Evolutionary conservation across 2,329 filamentous ascomycete genomes (phyloP).

Genomic region (Fusarium musae): DNA sequence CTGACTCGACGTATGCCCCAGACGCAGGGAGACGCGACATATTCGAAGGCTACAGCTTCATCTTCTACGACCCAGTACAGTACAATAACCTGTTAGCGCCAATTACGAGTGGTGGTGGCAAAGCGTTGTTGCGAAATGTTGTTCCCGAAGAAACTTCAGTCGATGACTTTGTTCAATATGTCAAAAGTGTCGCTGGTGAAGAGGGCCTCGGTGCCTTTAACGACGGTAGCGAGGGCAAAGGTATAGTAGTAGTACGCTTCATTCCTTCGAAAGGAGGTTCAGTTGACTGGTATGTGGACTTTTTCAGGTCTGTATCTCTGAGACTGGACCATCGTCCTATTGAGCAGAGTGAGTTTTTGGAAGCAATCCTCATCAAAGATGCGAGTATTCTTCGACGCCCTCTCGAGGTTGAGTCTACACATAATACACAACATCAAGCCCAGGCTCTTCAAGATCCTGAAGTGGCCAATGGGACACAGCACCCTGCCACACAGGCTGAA

Average conservation of each 20-base stretch:
- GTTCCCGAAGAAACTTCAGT: conserved; percentile 71
- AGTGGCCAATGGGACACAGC: conserved; percentile 5
- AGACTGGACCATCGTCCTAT: conserved; percentile 84
- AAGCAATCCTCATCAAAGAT: conserved; percentile 86
- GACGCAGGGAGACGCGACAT: conserved; percentile 73
- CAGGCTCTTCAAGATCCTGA: conserved; percentile 6
- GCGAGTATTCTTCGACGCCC: conserved; percentile 76
- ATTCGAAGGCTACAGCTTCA: conserved; percentile 88
- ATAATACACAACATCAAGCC: conserved; percentile 36
- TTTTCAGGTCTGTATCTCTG: conserved; percentile 76
- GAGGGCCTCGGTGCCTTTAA: conserved; percentile 75
- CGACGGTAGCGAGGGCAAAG: conserved; percentile 71
- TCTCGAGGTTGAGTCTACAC: conserved; percentile 62
- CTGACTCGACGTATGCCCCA: conserved; percentile 77
- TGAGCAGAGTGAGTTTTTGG: conserved; percentile 90
- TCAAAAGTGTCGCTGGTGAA: conserved; percentile 78
- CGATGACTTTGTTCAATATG: conserved; percentile 81
- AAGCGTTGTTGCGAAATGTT: conserved; percentile 76
- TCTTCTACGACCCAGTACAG: conserved; percentile 83
- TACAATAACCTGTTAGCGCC: conserved; percentile 79
- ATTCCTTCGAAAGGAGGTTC: conserved; percentile 66
- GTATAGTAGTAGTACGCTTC: conserved; percentile 82
- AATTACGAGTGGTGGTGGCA: conserved; percentile 84
- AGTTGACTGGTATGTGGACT: conserved; percentile 74
- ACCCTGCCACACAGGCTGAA: conserved; percentile 10